Percentiles rank a stretch among this genome's conserved stretches.
Conservation (phyloP, 1,284 basidiomycete genomes). For the Boletus sp. region DNA sequence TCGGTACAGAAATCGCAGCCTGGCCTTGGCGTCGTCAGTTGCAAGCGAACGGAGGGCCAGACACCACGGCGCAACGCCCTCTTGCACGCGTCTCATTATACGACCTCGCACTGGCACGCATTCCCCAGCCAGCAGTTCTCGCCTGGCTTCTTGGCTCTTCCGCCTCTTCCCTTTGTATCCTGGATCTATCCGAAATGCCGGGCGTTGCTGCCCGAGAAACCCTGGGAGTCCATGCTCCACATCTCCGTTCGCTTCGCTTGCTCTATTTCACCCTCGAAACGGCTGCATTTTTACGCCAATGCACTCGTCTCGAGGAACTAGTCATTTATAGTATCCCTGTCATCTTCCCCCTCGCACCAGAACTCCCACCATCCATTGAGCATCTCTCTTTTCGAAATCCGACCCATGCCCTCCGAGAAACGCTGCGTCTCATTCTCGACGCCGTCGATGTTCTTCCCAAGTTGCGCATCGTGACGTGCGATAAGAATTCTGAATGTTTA, state of each 20-base stretch:
- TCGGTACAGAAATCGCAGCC: conserved; percentile 46
- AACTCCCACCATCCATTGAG: conserved; percentile 44
- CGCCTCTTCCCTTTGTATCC: conserved; percentile 40
- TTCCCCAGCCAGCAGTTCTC: conserved; percentile 37
- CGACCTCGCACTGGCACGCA: conserved; percentile 46
- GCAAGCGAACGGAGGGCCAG: not conserved
- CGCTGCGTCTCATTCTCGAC: conserved; percentile 38
- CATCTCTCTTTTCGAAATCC: conserved; percentile 46
- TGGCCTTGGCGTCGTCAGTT: conserved; percentile 31
- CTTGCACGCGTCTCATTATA: conserved; percentile 37
- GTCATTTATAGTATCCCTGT: conserved; percentile 44
- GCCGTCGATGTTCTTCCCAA: conserved; percentile 41
- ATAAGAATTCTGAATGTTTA: conserved; percentile 29
- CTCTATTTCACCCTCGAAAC: conserved; percentile 41
- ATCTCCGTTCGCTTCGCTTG: conserved; percentile 48
- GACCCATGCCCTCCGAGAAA: conserved; percentile 27
- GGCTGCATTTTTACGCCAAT: conserved; percentile 42
- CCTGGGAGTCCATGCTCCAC: conserved; percentile 38
- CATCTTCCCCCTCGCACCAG: conserved; percentile 35
- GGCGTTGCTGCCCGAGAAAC: conserved; percentile 32
- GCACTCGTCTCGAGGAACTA: conserved; percentile 47
- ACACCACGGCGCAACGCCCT: conserved; percentile 1
- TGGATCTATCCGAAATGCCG: conserved; percentile 46
- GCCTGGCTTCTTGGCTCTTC: conserved; percentile 47
- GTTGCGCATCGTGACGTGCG: conserved; percentile 45